Percentiles rank a stretch among this genome's conserved stretches.
Conservation (phyloP, 805 yeast genomes). For the Lachancea kluyveri region DNA sequence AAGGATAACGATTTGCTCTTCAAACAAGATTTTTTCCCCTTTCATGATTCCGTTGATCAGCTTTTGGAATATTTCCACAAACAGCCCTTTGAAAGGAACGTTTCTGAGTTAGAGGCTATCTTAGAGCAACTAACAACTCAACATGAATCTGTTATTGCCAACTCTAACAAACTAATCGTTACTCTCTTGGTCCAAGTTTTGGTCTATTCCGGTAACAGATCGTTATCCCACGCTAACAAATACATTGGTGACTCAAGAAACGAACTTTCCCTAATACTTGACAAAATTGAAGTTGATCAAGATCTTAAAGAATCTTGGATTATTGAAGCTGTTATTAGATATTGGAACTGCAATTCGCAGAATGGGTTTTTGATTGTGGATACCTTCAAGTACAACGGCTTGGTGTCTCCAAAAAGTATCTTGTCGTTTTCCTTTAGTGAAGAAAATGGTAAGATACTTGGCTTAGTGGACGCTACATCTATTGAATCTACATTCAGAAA, state of each 20-base stretch:
- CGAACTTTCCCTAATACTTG: slow-evolving; percentile 32
- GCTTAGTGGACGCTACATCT: slow-evolving; percentile 40
- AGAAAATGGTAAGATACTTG: slow-evolving; percentile 27
- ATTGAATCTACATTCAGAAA: slow-evolving; percentile 38
- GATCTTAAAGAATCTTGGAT: slow-evolving; percentile 37
- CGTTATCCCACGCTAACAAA: slow-evolving; percentile 68
- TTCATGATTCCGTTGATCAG: slow-evolving; percentile 31
- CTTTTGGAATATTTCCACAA: slow-evolving; percentile 36
- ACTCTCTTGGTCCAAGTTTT: slow-evolving; percentile 63
- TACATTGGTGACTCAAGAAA: slow-evolving; percentile 39
- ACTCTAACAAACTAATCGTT: slow-evolving; percentile 42
- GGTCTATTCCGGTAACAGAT: slow-evolving; percentile 81
- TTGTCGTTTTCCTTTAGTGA: slow-evolving; percentile 39
- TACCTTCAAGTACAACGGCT: slow-evolving; percentile 40
- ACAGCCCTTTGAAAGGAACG: slow-evolving; percentile 24
- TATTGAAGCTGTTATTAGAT: slow-evolving; percentile 50
- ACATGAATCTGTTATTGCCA: slow-evolving; percentile 26
- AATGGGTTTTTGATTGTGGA: slow-evolving; percentile 57
- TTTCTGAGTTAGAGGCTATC: slow-evolving; percentile 26
- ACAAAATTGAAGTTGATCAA: slow-evolving; percentile 24
- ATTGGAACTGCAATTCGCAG: slow-evolving; percentile 62
- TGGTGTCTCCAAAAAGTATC: slow-evolving; percentile 38
- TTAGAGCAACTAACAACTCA: slow-evolving; percentile 28
- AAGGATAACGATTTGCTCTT: slow-evolving; percentile 35
- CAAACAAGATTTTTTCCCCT: slow-evolving; percentile 33